phyloP scores from a whole-genome alignment of 768 basidiomycete genomes.

The Pholiota molesta region DNA sequence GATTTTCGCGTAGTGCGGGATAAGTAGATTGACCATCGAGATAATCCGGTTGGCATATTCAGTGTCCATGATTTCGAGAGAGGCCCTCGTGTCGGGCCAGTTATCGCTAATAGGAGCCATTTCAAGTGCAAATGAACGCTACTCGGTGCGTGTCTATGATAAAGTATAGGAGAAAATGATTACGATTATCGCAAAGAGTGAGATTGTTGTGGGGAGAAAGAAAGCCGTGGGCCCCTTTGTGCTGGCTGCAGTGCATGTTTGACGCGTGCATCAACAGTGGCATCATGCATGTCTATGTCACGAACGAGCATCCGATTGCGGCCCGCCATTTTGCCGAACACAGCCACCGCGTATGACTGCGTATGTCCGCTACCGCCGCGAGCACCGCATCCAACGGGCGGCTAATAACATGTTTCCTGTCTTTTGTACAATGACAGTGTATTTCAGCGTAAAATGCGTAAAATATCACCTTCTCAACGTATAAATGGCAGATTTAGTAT shows the following conservation, averaged over 20 bases:
- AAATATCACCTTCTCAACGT: too few relatives aligned
- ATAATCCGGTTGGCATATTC: slow-evolving; percentile 37
- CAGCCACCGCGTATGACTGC: neutral
- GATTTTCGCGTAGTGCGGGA: slow-evolving; percentile 32
- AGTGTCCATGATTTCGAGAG: slow-evolving; percentile 36
- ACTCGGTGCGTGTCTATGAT: slow-evolving; percentile 7
- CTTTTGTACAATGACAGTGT: too few relatives aligned
- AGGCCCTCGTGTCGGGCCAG: slow-evolving; percentile 40
- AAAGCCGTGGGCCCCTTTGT: slow-evolving; percentile 18
- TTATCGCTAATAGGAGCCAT: slow-evolving; percentile 40
- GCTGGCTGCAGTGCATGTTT: slow-evolving; percentile 24
- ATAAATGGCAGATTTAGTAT: too few relatives aligned
- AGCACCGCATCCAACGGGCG: neutral
- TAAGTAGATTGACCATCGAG: slow-evolving; percentile 38
- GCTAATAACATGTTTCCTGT: too few relatives aligned
- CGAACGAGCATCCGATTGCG: slow-evolving; percentile 18
- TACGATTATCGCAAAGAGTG: slow-evolving; percentile 1
- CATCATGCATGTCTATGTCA: slow-evolving; percentile 22
- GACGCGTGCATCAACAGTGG: slow-evolving; percentile 30
- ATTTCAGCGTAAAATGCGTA: too few relatives aligned
- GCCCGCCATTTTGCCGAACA: slow-evolving; percentile 24
- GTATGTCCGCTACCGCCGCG: slow-evolving; percentile 4
- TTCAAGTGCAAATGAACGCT: slow-evolving; percentile 12
- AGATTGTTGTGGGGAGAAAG: slow-evolving; percentile 19
- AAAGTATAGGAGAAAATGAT: slow-evolving; percentile 6